Evolutionary conservation across 2,329 filamentous ascomycete genomes (phyloP).

Genomic region (Colletotrichum sp.): DNA sequence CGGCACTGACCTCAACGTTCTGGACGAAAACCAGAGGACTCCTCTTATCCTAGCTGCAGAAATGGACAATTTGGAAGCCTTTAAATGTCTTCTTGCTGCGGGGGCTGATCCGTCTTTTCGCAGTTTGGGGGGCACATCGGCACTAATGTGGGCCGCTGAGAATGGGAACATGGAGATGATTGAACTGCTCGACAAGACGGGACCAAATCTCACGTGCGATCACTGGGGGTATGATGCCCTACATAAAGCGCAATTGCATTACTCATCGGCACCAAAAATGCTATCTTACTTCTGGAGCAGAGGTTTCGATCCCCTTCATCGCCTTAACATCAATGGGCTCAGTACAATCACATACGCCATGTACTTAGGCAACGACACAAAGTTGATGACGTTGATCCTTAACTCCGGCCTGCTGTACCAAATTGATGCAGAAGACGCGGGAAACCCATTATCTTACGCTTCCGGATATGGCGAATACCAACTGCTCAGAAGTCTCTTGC

Average conservation of each 20-base stretch:
- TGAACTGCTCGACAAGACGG: no score
- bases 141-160: rapidly evolving
- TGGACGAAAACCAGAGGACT: rapidly evolving
- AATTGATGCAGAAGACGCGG: rapidly evolving
- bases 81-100: neutral
- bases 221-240: no score
- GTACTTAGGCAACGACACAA: rapidly evolving
- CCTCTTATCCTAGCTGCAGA: neutral
- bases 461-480: rapidly evolving
- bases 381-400: neutral
- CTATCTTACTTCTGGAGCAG: no score
- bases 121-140: no score
- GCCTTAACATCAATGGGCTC: no score
- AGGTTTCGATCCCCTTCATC: no score
- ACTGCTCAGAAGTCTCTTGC: neutral
- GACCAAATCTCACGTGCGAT: no score
- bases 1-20: neutral
- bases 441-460: neutral
- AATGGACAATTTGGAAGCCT: no score
- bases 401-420: neutral
- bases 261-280: no score
- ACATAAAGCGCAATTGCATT: no score
- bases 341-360: no score
- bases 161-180: neutral
- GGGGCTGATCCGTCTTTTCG: neutral